Evolutionary conservation across 2,329 filamentous ascomycete genomes (phyloP).

Genomic region (Erysiphe pulchra): DNA sequence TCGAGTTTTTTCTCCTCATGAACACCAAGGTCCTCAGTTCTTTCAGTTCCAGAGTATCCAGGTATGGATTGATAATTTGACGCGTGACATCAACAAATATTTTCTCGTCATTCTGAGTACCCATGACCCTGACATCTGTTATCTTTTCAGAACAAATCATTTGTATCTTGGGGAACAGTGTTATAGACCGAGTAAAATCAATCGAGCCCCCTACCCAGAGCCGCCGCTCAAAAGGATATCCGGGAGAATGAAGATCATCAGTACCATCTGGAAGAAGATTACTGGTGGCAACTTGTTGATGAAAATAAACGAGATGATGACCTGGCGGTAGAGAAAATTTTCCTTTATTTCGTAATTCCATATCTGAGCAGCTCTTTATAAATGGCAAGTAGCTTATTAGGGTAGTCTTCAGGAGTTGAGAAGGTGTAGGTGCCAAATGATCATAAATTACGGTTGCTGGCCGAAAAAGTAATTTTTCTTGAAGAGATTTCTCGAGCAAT

Average conservation of each 20-base stretch:
- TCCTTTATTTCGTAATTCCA: neutral
- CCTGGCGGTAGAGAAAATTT: constrained; percentile 23
- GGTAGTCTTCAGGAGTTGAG: constrained; percentile 37
- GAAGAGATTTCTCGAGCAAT: neutral
- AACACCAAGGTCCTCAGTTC: constrained; percentile 39
- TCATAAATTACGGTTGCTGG: constrained; percentile 15
- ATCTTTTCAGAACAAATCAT: constrained; percentile 21
- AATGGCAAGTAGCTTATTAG: constrained; percentile 28
- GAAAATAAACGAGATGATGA: constrained; percentile 76
- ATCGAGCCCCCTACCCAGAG: constrained; percentile 72
- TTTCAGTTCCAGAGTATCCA: constrained; percentile 15
- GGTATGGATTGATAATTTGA: constrained; percentile 4
- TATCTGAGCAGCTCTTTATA: constrained; percentile 4
- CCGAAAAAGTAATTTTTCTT: constrained; percentile 2
- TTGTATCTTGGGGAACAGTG: constrained; percentile 9
- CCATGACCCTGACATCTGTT: constrained; percentile 16
- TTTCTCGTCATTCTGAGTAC: constrained; percentile 9
- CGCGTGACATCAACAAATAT: constrained; percentile 11
- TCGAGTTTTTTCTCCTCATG: constrained; percentile 19
- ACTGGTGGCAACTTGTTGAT: constrained; percentile 34
- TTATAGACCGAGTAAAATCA: constrained; percentile 14
- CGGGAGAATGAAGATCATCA: constrained; percentile 54
- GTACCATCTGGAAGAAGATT: constrained; percentile 59
- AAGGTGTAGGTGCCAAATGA: constrained; percentile 32
- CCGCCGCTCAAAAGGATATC: constrained; percentile 41